Conservation (phyloP, 2,329 filamentous ascomycete genomes). For the Epichloe sibirici region DNA sequence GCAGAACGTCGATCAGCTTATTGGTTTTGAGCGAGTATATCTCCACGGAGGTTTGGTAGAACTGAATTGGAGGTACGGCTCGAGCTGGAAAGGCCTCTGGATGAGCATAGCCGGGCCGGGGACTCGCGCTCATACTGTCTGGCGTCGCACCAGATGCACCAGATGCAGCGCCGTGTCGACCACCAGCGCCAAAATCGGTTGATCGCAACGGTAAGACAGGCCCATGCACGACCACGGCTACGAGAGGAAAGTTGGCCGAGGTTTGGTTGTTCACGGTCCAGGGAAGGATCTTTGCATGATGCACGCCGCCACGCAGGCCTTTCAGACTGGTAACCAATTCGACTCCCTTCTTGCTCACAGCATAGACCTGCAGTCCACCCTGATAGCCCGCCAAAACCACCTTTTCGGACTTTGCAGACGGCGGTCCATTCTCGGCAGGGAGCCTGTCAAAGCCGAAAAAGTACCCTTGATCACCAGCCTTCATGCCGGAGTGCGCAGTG, state of each 20-base stretch:
- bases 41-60: constrained; percentile 80
- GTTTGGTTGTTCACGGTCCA: constrained; percentile 47
- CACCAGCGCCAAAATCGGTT: constrained; percentile 20
- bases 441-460: constrained; percentile 74
- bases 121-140: constrained; percentile 28
- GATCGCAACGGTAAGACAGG: constrained; percentile 42
- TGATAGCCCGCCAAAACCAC: constrained; percentile 69
- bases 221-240: constrained; percentile 72
- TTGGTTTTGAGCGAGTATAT: constrained; percentile 76
- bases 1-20: constrained; percentile 57
- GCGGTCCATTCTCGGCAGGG: constrained; percentile 26
- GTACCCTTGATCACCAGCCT: constrained; percentile 57
- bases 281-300: constrained; percentile 71
- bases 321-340: constrained; percentile 59
- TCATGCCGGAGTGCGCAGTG: constrained; percentile 39
- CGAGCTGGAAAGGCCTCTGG: constrained; percentile 24
- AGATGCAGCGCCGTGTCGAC: constrained; percentile 25
- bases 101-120: constrained; percentile 27
- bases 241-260: constrained; percentile 52
- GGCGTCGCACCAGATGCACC: constrained; percentile 19
- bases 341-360: constrained; percentile 58
- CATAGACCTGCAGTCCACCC: constrained; percentile 64
- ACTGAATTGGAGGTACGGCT: constrained; percentile 32
- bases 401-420: constrained; percentile 37
- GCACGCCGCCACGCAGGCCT: constrained; percentile 66